Conservation (phyloP, 2,329 filamentous ascomycete species). For the Fusarium napiforme region DNA sequence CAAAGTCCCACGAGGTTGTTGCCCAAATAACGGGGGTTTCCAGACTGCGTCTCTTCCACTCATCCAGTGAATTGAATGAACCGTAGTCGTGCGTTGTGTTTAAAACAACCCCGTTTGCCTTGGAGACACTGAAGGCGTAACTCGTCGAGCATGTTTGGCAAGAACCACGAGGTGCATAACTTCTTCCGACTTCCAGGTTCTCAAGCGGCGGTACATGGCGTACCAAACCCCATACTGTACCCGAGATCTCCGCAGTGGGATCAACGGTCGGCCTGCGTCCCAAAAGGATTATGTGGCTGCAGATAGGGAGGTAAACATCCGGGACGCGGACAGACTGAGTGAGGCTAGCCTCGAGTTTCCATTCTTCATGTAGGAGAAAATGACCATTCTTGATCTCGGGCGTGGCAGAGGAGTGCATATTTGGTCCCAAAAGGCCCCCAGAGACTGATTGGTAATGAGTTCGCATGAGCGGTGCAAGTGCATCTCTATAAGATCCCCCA, state of each 20-base stretch:
- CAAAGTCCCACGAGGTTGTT: not conserved
- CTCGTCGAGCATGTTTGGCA: not conserved
- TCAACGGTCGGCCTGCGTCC: not conserved
- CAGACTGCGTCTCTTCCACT: not conserved
- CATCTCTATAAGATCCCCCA: not conserved
- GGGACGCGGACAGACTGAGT: not conserved
- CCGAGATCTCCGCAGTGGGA: not conserved
- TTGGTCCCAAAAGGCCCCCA: rapidly evolving
- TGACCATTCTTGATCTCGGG: not conserved
- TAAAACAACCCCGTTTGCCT: not conserved
- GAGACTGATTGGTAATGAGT: rapidly evolving
- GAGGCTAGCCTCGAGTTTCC: not conserved
- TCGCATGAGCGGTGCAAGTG: rapidly evolving
- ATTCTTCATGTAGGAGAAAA: not conserved
- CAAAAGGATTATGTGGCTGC: not conserved
- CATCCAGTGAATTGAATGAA: not conserved
- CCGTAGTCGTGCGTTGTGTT: not conserved
- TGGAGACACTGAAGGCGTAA: not conserved
- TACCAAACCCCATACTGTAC: not conserved
- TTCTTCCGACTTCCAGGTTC: rapidly evolving
- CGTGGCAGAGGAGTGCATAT: not conserved
- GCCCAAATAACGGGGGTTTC: rapidly evolving
- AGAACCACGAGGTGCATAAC: not conserved
- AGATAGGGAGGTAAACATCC: not conserved
- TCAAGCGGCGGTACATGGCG: not conserved